A percentile compares a stretch with the other conserved stretches of the same genome.
Evolutionary conservation across 495 filamentous ascomycete genomes (phyloP).

Genomic region (Astrothelium macrocarpum): DNA sequence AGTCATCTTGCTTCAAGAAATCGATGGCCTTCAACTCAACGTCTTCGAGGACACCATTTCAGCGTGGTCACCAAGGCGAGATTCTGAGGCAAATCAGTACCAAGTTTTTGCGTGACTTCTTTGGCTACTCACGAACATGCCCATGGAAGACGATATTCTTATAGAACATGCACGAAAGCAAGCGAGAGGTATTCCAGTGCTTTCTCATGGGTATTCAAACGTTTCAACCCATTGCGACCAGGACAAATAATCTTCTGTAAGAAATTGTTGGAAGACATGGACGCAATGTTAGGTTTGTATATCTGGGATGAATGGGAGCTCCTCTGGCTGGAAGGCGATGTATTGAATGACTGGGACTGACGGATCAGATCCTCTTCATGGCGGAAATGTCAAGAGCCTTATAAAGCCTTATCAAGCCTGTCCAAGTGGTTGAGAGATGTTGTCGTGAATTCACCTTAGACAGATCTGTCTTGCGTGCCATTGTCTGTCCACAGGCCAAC

Average conservation of each 20-base stretch:
- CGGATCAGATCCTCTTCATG: not conserved
- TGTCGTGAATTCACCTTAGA: not conserved
- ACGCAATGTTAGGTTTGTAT: not conserved
- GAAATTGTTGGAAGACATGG: not conserved
- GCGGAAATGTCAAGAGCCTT: no score
- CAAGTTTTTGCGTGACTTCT: not conserved
- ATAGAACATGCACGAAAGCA: not conserved
- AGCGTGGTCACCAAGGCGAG: not conserved
- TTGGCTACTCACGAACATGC: no score
- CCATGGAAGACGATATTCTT: no score
- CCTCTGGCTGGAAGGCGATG: not conserved
- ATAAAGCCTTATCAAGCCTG: no score
- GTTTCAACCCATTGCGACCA: not conserved
- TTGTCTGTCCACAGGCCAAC: conserved; percentile 61
- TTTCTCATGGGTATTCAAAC: not conserved
- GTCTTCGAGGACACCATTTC: no score
- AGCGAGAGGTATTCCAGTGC: not conserved
- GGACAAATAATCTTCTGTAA: not conserved
- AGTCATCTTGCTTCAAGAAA: no score
- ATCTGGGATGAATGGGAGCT: not conserved
- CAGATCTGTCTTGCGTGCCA: conserved; percentile 30
- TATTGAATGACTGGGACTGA: not conserved
- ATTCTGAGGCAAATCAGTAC: not conserved
- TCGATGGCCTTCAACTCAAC: no score
- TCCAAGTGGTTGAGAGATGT: no score